Base-by-base conservation (phyloP, 148 eudicot species). In the Chenopodium quinoa region DNA sequence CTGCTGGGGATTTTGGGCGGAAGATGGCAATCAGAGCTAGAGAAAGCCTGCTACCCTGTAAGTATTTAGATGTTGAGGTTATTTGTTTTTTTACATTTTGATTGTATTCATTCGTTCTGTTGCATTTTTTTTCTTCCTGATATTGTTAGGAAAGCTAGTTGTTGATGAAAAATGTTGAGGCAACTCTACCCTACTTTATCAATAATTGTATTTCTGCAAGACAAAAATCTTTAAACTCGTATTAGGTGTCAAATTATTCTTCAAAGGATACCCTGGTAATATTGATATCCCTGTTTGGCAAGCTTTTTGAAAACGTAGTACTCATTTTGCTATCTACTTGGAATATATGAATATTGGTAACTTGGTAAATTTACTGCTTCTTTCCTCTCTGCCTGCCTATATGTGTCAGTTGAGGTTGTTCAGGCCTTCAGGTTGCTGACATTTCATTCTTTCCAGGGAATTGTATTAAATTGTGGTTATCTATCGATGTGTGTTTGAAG, bases 1-100 rank as follows among this genome's bases (percentile, higher is more conserved):
- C 91, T 78, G 86, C 83, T 50, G 99, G 97, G 76, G 99, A 93
- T 90, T 92, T 93, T 73, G 93, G 97, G 54, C 87, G 99, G 77
- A 90, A 93, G 86, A 91, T 92, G 92, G 97, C 97, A 48, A 85
- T 90, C 63, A 83, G 97, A 89, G 96, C 94, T 60, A 86, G 97
- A 82, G 92, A 93, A 40, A 88, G 87, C 67, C 83, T 92, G 83
- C 89, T 86, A 70, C 97, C 94, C 20, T 86, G 97, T 95, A 86
- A 91, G 91, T 85, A 25, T 78, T 81, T 70, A 20, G 8, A 63
- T 3, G 40, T 14, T 68, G 16, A 68, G 9, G 44, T 40, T 13
- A 29, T 13, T 29, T 12, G 16, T 29, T 66, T 32, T 25, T 31
- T 8, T 27, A 27, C 29, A n/a, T 66, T 25, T 13, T 13, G 2